A percentile compares a stretch with the other conserved stretches of the same genome.
phyloP scores from a whole-genome alignment of 2,329 filamentous ascomycete genomes.

The Pseudocercospora vitis region DNA sequence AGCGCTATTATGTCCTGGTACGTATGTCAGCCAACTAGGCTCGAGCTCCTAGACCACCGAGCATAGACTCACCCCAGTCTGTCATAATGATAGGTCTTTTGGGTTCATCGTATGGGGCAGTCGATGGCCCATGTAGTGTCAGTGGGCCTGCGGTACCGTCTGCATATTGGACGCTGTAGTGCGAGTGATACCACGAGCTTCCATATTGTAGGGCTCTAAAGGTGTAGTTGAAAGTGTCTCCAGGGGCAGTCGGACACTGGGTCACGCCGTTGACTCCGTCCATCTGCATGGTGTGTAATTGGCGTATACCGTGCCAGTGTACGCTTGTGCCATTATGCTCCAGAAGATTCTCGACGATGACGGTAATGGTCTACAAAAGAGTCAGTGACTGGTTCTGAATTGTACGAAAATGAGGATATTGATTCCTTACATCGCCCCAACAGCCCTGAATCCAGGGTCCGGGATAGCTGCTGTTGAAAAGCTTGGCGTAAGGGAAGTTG shows the following conservation, averaged over 20 bases:
- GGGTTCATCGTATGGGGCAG: conserved; percentile 40
- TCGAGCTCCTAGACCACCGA: too few relatives aligned
- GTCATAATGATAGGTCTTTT: conserved; percentile 29
- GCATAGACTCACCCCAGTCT: conserved; percentile 26
- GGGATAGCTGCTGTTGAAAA: neutral
- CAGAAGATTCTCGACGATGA: conserved; percentile 42
- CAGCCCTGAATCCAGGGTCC: neutral
- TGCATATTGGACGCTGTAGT: conserved; percentile 40
- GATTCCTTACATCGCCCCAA: neutral
- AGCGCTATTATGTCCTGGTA: conserved; percentile 18
- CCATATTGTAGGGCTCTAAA: conserved; percentile 39
- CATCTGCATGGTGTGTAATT: conserved; percentile 55
- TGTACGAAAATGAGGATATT: too few relatives aligned
- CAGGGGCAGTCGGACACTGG: conserved; percentile 66
- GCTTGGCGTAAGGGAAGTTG: neutral
- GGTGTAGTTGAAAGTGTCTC: conserved; percentile 47
- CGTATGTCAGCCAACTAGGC: conserved; percentile 21
- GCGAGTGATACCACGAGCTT: conserved; percentile 39
- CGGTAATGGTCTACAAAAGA: conserved; percentile 17
- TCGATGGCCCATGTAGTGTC: conserved; percentile 43
- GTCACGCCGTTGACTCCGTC: conserved; percentile 54
- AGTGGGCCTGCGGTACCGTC: conserved; percentile 43
- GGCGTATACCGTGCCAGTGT: conserved; percentile 55
- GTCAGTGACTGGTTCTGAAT: too few relatives aligned
- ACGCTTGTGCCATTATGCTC: conserved; percentile 51